Conservation (phyloP, 805 yeast genomes). For the Candida broadrunensis region DNA sequence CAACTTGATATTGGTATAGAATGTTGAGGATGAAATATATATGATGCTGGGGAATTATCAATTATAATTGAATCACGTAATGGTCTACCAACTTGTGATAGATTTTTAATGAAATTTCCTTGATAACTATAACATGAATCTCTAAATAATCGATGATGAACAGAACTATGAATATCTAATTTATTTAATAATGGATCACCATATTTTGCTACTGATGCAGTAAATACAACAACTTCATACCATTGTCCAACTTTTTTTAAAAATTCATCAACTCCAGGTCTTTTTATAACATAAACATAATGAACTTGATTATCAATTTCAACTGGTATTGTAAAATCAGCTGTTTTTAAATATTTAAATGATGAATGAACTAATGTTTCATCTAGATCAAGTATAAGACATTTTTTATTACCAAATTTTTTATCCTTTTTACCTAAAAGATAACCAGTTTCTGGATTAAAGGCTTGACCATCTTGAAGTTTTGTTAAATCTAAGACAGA, state of each 20-base stretch:
- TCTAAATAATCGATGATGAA: conserved; percentile 90
- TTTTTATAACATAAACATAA: conserved; percentile 91
- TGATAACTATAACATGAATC: conserved; percentile 93
- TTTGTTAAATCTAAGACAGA: conserved; percentile 21
- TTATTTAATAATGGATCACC: conserved; percentile 94
- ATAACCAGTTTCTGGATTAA: conserved; percentile 59
- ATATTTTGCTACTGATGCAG: conserved; percentile 92
- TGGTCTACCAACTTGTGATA: conserved; percentile 93
- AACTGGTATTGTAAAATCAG: conserved; percentile 96
- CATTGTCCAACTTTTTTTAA: conserved; percentile 76
- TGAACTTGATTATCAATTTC: conserved; percentile 91
- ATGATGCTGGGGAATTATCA: conserved; percentile 98
- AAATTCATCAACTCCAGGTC: conserved; percentile 98
- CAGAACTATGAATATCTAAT: conserved; percentile 67
- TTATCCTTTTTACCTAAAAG: conserved; percentile 57
- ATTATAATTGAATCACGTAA: conserved; percentile 80
- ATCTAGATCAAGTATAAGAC: conserved; percentile 88
- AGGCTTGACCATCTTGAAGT: conserved; percentile 71
- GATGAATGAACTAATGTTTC: conserved; percentile 96
- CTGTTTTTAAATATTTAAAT: conserved; percentile 85
- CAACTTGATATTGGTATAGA: conserved; percentile 96
- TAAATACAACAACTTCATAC: conserved; percentile 93
- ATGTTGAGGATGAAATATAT: conserved; percentile 95
- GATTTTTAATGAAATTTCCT: conserved; percentile 91
- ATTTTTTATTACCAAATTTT: conserved; percentile 62